phyloP scores from a whole-genome alignment of 2,329 filamentous ascomycete genomes.

The Colletotrichum graminicola region DNA sequence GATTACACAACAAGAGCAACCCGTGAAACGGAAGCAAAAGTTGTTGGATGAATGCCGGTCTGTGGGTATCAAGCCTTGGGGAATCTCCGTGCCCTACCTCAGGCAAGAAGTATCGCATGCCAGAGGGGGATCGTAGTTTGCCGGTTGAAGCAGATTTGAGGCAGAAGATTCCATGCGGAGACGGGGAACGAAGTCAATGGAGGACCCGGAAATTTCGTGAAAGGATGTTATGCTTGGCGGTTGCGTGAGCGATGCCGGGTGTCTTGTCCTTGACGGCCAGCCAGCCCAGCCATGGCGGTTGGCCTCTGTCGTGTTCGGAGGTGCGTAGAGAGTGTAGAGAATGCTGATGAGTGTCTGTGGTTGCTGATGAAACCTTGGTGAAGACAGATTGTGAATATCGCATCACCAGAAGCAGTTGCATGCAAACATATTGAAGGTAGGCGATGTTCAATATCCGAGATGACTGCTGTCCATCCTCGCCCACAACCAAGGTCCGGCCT shows the following conservation, averaged over 20 bases:
- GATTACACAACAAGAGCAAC: constrained; percentile 16
- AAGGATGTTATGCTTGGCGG: not conserved
- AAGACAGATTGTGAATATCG: not conserved
- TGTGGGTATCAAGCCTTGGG: constrained; percentile 34
- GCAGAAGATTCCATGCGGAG: constrained; percentile 29
- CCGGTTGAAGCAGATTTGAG: constrained; percentile 24
- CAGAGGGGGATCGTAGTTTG: constrained; percentile 18
- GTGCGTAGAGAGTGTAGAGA: not conserved
- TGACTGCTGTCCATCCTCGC: not conserved
- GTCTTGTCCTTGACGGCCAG: not conserved
- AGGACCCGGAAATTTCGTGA: not conserved
- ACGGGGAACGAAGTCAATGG: not conserved
- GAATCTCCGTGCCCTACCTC: constrained; percentile 33
- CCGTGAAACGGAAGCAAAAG: constrained; percentile 36
- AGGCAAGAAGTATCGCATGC: constrained; percentile 20
- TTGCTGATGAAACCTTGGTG: not conserved
- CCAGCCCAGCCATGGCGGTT: not conserved
- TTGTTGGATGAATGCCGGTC: constrained; percentile 34
- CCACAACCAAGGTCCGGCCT: not conserved
- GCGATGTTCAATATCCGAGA: not conserved
- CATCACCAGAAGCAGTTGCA: not conserved
- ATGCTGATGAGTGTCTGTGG: not conserved
- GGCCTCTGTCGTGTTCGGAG: not conserved
- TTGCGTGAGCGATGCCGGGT: not conserved
- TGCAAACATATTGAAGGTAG: not conserved